phyloP scores from a whole-genome alignment of 2,329 filamentous ascomycete species.

The Pseudogymnoascus sp. region DNA sequence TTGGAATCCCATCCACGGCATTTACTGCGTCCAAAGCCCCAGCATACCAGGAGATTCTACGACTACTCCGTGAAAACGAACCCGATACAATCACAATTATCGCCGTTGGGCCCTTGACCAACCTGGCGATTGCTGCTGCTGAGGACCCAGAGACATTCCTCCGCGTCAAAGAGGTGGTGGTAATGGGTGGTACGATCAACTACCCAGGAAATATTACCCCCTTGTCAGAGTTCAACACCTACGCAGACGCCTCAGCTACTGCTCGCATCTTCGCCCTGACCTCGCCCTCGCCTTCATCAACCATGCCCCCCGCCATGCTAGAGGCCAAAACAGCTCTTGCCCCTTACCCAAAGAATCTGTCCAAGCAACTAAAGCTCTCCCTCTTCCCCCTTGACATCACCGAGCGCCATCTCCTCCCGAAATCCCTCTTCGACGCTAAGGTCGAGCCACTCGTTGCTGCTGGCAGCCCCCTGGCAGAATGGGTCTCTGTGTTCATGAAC shows the following conservation, averaged over 20 bases:
- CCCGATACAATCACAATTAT: slow-evolving; percentile 82
- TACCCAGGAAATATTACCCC: slow-evolving; percentile 78
- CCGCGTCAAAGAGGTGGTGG: slow-evolving; percentile 79
- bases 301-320: slow-evolving; percentile 65
- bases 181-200: slow-evolving; percentile 88
- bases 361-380: slow-evolving; percentile 58
- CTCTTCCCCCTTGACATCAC: slow-evolving; percentile 76
- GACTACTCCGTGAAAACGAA: slow-evolving; percentile 74
- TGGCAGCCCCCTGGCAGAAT: slow-evolving; percentile 67
- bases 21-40: slow-evolving; percentile 71
- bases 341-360: slow-evolving; percentile 58
- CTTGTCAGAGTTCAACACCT: slow-evolving; percentile 90
- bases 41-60: slow-evolving; percentile 83
- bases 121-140: slow-evolving; percentile 79
- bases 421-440: slow-evolving; percentile 50
- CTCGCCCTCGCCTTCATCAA: slow-evolving; percentile 65
- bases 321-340: slow-evolving; percentile 39
- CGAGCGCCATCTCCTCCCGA: slow-evolving; percentile 59
- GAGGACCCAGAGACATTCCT: slow-evolving; percentile 87
- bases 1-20: slow-evolving; percentile 37
- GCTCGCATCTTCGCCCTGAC: slow-evolving; percentile 74
- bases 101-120: slow-evolving; percentile 87
- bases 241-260: slow-evolving; percentile 75
- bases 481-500: slow-evolving; percentile 66
- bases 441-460: slow-evolving; percentile 50